These are phyloP conservation scores for Candida awuae DNA, from an alignment of 805 yeast species.

Conservation along the genomic window DNA sequence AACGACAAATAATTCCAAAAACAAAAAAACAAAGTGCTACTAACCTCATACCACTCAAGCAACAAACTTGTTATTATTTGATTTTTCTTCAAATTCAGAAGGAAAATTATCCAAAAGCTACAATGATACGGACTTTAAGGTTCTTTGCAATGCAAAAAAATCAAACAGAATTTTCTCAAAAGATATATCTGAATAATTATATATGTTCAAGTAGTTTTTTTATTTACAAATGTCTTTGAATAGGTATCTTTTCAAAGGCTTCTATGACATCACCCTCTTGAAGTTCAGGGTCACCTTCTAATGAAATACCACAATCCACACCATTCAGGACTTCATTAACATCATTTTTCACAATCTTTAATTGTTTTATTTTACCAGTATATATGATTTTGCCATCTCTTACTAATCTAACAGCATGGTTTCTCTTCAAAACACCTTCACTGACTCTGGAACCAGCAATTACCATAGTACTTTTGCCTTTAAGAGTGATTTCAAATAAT, in stretches of 20 bases:
- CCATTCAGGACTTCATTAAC: constrained; percentile 74
- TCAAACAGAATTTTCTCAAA: not conserved
- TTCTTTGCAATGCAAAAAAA: not conserved
- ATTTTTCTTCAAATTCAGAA: no score
- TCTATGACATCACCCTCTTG: constrained; percentile 65
- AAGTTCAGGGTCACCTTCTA: constrained; percentile 34
- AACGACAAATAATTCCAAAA: no score
- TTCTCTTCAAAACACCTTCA: constrained; percentile 58
- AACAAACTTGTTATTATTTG: no score
- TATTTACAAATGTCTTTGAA: constrained; percentile 43
- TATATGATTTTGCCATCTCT: constrained; percentile 41
- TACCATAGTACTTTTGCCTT: constrained; percentile 43
- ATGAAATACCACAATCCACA: constrained; percentile 80
- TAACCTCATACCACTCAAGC: no score
- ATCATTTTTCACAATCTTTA: constrained; percentile 79
- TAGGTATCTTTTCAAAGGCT: constrained; percentile 57
- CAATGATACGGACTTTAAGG: no score
- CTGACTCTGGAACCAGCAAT: constrained; percentile 86
- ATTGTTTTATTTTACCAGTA: constrained; percentile 46
- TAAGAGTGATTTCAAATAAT: constrained; percentile 59
- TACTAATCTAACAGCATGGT: constrained; percentile 35
- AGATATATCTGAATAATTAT: not conserved
- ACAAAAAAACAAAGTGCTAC: no score
- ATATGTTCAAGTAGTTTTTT: not conserved
- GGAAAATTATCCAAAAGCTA: no score